These are phyloP conservation scores for Solanum appendiculatum DNA, from an alignment of 257 asterid species.

Conservation along the genomic window DNA sequence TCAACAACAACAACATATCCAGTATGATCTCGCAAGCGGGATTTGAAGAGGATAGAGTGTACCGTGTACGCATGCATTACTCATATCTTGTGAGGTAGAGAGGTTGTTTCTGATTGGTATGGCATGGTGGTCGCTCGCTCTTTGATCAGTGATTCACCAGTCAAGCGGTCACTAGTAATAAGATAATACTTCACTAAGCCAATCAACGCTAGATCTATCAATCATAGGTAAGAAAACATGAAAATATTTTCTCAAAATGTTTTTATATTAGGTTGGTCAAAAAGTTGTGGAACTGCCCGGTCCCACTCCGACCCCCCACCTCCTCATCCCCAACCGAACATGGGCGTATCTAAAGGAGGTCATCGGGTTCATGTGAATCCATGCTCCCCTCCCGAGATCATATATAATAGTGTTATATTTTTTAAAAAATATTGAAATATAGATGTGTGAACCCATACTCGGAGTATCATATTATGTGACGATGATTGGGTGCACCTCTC, in stretches of 20 bases:
- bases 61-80: too few species aligned
- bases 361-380: too few species aligned
- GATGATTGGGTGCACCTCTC: too few species aligned
- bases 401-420: too few species aligned
- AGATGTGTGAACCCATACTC: too few species aligned
- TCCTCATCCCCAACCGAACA: background rate
- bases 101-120: background rate
- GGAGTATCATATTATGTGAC: too few species aligned
- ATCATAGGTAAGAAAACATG: fast-evolving
- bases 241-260: background rate
- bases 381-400: too few species aligned
- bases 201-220: background rate
- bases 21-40: background rate
- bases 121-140: background rate
- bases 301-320: background rate
- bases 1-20: background rate
- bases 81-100: background rate
- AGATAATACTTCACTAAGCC: background rate
- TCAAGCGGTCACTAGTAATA: background rate
- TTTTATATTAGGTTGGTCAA: background rate
- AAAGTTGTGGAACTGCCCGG: background rate
- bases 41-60: background rate
- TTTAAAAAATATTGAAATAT: too few species aligned
- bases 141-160: background rate
- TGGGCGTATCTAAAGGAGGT: too few species aligned